phyloP scores from a whole-genome alignment of 768 basidiomycete genomes.

The Gloeophyllum trabeum region DNA sequence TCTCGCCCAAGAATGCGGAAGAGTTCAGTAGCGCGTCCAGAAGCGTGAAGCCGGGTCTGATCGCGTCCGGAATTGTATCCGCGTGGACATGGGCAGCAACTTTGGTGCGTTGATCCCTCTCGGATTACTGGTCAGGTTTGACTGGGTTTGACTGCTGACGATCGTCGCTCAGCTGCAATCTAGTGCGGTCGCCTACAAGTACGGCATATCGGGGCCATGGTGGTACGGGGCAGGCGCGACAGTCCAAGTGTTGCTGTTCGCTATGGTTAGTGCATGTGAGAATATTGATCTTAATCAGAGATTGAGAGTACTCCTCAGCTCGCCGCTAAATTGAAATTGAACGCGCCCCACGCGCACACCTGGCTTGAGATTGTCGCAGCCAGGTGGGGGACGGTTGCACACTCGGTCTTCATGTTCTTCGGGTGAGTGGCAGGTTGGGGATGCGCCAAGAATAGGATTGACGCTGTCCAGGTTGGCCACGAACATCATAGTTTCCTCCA shows the following conservation, averaged over 20 bases:
- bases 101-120: constrained; percentile 27
- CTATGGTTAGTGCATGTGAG: constrained; percentile 35
- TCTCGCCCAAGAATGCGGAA: constrained; percentile 70
- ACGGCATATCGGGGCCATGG: constrained; percentile 80
- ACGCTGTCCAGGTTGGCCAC: constrained; percentile 56
- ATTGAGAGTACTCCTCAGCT: constrained; percentile 28
- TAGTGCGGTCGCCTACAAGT: constrained; percentile 78
- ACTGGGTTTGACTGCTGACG: not conserved
- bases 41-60: constrained; percentile 82
- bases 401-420: constrained; percentile 83
- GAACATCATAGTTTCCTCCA: constrained; percentile 86
- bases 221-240: constrained; percentile 90
- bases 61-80: constrained; percentile 86
- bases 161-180: constrained; percentile 45
- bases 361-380: constrained; percentile 80
- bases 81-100: constrained; percentile 92
- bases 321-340: constrained; percentile 84
- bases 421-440: constrained; percentile 34
- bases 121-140: not conserved
- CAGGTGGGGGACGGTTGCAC: constrained; percentile 74
- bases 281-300: not conserved
- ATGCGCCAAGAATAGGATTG: too few species aligned
- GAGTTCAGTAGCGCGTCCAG: constrained; percentile 78
- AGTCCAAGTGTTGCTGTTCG: constrained; percentile 85
- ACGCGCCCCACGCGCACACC: constrained; percentile 82